Evolutionary conservation across 768 basidiomycete species (phyloP).

Genomic region (Mycena maculata): DNA sequence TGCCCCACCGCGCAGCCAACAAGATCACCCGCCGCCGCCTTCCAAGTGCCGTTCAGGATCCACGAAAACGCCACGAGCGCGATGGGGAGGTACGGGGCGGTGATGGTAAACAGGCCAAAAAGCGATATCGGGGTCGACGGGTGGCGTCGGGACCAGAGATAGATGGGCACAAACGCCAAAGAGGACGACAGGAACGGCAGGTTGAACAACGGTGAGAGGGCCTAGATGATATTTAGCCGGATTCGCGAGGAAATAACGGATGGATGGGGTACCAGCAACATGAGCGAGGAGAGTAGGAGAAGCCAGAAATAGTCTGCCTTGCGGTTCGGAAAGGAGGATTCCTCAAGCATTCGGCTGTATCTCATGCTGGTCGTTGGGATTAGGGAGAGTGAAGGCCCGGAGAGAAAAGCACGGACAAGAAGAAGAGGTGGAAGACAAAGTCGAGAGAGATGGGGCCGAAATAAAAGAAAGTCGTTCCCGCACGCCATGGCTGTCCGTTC

Average conservation of each 20-base stretch:
- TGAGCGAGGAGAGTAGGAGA: constrained; percentile 81
- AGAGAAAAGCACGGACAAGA: constrained; percentile 77
- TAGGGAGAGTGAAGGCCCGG: not conserved
- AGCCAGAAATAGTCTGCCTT: constrained; percentile 98
- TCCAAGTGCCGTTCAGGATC: constrained; percentile 86
- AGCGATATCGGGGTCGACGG: constrained; percentile 96
- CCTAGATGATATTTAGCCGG: constrained; percentile 51
- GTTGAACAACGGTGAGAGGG: constrained; percentile 87
- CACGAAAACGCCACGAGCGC: constrained; percentile 91
- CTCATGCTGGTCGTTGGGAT: constrained; percentile 75
- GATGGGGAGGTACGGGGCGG: constrained; percentile 93
- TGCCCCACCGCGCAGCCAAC: constrained; percentile 91
- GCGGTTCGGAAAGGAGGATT: constrained; percentile 92
- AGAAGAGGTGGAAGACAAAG: constrained; percentile 97
- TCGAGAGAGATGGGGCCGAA: constrained; percentile 95
- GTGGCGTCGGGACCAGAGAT: constrained; percentile 96
- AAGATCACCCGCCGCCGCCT: constrained; percentile 83
- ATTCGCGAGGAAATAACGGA: not conserved
- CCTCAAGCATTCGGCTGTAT: constrained; percentile 96
- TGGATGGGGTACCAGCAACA: constrained; percentile 75
- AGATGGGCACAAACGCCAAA: constrained; percentile 94
- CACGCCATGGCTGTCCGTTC: constrained; percentile 91
- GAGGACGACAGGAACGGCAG: constrained; percentile 94
- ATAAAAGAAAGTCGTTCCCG: constrained; percentile 93
- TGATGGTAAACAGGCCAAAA: constrained; percentile 94